Conservation (phyloP, 2,329 filamentous ascomycete species). For the Neofusicoccum umdonicola region DNA sequence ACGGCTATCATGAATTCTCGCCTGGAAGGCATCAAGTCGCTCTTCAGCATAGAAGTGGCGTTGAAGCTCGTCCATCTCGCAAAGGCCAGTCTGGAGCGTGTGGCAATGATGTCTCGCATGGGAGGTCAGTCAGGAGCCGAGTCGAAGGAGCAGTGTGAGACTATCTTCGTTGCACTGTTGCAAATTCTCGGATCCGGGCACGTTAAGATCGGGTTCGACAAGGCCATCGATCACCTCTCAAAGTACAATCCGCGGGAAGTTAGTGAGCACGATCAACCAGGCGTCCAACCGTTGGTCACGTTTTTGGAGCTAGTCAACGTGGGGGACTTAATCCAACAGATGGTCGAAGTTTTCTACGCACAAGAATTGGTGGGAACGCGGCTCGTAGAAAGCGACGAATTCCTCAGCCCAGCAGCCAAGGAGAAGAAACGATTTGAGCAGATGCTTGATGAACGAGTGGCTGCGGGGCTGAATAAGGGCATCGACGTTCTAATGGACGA, state of each 20-base stretch:
- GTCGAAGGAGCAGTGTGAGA: constrained; percentile 82
- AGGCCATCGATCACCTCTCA: constrained; percentile 85
- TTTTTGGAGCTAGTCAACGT: constrained; percentile 98
- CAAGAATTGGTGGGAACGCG: constrained; percentile 83
- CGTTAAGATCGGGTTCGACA: constrained; percentile 89
- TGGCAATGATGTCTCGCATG: constrained; percentile 76
- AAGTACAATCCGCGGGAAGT: constrained; percentile 87
- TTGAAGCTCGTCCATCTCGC: constrained; percentile 84
- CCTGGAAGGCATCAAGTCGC: constrained; percentile 87
- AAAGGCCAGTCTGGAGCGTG: constrained; percentile 82
- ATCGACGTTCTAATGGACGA: constrained; percentile 99
- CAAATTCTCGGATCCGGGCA: constrained; percentile 82
- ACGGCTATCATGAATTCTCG: constrained; percentile 96
- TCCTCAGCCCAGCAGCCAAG: constrained; percentile 84
- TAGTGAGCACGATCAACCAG: constrained; percentile 62
- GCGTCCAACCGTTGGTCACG: constrained; percentile 86
- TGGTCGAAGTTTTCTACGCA: constrained; percentile 98
- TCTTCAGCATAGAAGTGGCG: constrained; percentile 96
- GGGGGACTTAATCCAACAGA: constrained; percentile 94
- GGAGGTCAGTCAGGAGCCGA: constrained; percentile 78
- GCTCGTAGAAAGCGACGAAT: constrained; percentile 89
- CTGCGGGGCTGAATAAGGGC: constrained; percentile 92
- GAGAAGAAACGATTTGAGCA: constrained; percentile 99
- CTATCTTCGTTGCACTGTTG: constrained; percentile 81
- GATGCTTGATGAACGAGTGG: constrained; percentile 95